Evolutionary conservation across 2,329 filamentous ascomycete genomes (phyloP), one percentile per base, ranked within the genome.

Genomic region (Colletotrichum scovillei): DNA sequence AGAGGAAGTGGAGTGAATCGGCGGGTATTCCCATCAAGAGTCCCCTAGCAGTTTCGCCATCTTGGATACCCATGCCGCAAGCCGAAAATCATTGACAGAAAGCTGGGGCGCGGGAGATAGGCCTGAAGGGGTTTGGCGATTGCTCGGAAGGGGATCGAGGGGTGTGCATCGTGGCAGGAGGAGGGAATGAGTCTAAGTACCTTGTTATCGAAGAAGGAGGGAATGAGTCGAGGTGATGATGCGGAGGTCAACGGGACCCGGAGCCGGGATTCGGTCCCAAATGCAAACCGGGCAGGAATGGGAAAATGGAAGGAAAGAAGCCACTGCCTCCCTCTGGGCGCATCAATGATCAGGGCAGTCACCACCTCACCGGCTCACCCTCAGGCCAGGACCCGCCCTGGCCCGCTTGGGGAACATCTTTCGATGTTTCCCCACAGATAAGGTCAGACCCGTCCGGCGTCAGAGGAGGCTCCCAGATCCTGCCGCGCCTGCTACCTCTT

Each of bases 381-480:
- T 62, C 24, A 42, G 57, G 46, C 46, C 19, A 68, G 46, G 66
- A 68, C 32, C 32, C 49, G 63, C 63, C 63, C 7, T 46, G n/a
- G 24, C 69, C 58, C 14, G 64, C 55, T 32, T 55, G 58, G 69
- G 70, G 60, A 60, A 55, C 46, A 73, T 62, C 67, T 73, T 73
- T 73, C 70, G 67, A 70, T 65, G 70, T 62, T 69, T 73, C 70
- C 55, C 70, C 70, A 73, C 67, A 73, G 70, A 73, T 73, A 73
- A 73, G 70, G 67, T 70, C 69, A 57, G 19, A n/a, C 42, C 42
- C 42, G 42, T 49, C 42, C 8, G 19, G 19, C 38, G 16, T 42
- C 38, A 22, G 19, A 22, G 42, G 56, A 57, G 59, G 16, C 59
- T 49, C 53, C 35, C 19, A 65, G 62, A 52, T 58, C 67, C 28